Base-by-base conservation (phyloP, 116 monocot species). In the Dioscorea cayenensis region DNA sequence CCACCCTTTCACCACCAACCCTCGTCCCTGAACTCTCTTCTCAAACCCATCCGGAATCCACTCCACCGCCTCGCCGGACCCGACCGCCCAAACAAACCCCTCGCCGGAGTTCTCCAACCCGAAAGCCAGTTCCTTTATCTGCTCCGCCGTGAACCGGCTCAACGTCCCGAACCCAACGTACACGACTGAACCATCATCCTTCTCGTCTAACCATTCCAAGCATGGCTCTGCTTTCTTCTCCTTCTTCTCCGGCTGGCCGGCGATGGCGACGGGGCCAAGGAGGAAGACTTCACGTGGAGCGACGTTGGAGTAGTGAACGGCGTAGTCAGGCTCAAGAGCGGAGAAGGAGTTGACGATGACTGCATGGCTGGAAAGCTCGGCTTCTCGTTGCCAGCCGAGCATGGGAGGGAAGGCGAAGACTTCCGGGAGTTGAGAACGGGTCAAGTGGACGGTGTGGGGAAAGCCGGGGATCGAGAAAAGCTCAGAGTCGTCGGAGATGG, bases 341-440 rank as follows among this genome's bases (percentile, higher is more conserved):
- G 58, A 60, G 73, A 86, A 82, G 73, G 73, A 82, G 76, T 86
- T 86, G 11, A 79, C 63, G 27, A 86, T 36, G 19, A 37, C 71
- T 2, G 82, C 85, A 38, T 63, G 73, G 82, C 78, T 62, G 6
- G 11, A 14, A 2, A 13, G 12, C 20, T 69, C 69, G 60, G 69
- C 68, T 11, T 72, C 81, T 0, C 18, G 12, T 4, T 29, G 19
- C 62, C 20, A 13, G 60, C 23, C 23, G 32, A 73, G 3, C 6
- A 35, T 4, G 21, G 2, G 25, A 25, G 49, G 37, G 23, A 3
- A 0, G 22, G 11, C 7, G 51, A 11, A 2, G 10, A 32, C 3
- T n/a, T 37, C 25, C 25, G 4, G 36, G 22, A 48, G 23, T 2
- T 58, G 7, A 11, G 36, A 20, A 5, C 60, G 6, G n/a, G 17